A percentile compares a stretch with the other conserved stretches of the same genome.
These are phyloP conservation scores for Aspergillus nidulans DNA, from an alignment of 495 filamentous ascomycete genomes.

Conservation along the genomic window DNA sequence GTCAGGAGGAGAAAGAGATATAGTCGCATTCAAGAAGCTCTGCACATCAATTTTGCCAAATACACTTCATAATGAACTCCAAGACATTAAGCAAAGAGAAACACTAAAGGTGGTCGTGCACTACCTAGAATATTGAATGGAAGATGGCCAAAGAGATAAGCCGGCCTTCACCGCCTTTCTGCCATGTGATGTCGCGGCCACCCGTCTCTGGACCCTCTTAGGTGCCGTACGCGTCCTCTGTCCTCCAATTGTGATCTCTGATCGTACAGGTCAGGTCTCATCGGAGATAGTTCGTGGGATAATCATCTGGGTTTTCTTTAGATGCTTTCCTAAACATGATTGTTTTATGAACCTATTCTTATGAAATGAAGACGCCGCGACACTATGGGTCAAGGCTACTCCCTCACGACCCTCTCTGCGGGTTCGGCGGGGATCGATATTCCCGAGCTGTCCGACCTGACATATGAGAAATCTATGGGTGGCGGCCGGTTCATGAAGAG, in stretches of 20 bases:
- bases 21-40: not conserved
- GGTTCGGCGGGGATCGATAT: constrained; percentile 91
- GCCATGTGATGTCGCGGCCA: constrained; percentile 1
- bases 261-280: not conserved
- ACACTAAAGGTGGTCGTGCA: not conserved
- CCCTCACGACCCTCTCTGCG: constrained; percentile 80
- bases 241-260: not conserved
- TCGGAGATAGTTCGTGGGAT: not conserved
- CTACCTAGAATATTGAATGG: not conserved
- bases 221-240: not conserved
- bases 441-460: constrained; percentile 80
- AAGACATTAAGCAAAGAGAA: not conserved
- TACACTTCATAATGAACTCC: too few species aligned
- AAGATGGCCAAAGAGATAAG: not conserved
- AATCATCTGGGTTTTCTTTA: not conserved
- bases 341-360: not conserved
- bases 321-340: not conserved
- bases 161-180: constrained; percentile 7
- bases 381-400: constrained; percentile 96
- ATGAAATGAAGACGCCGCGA: constrained; percentile 35
- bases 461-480: constrained; percentile 90
- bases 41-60: not conserved
- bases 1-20: not conserved
- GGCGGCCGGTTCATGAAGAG: constrained; percentile 96
- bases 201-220: not conserved